These are phyloP conservation scores for Ceratocystis cacaofunesta DNA, from an alignment of 2,329 filamentous ascomycete species.

Conservation along the genomic window DNA sequence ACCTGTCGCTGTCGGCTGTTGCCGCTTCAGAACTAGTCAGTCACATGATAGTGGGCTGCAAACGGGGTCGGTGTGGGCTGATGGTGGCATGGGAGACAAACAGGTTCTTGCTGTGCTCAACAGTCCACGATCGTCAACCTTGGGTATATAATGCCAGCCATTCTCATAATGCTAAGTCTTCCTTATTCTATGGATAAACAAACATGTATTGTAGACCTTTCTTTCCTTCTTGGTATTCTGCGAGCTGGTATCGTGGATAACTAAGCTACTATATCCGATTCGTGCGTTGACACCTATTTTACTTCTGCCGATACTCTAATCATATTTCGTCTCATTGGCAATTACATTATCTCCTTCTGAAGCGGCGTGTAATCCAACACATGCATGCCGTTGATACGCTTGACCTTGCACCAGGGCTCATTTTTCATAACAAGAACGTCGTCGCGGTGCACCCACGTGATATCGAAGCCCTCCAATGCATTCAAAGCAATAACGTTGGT, in stretches of 20 bases:
- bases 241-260: too few species aligned
- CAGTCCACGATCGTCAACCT: too few species aligned
- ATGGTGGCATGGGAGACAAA: not conserved
- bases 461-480: conserved; percentile 9
- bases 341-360: conserved; percentile 8
- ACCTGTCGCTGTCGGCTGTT: not conserved
- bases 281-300: not conserved
- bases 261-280: too few species aligned
- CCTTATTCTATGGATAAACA: too few species aligned
- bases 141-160: too few species aligned
- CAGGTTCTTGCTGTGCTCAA: too few species aligned
- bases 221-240: too few species aligned
- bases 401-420: conserved; percentile 15
- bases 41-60: not conserved
- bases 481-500: conserved; percentile 14
- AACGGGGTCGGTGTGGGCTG: not conserved
- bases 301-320: not conserved
- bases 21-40: not conserved
- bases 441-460: conserved; percentile 15
- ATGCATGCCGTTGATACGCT: conserved; percentile 12
- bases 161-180: too few species aligned
- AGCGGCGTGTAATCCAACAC: conserved; percentile 15
- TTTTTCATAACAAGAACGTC: conserved; percentile 12
- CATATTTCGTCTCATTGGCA: not conserved
- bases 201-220: too few species aligned